Conservation (phyloP, 768 basidiomycete species). For the Boletus subcaerulescens region DNA sequence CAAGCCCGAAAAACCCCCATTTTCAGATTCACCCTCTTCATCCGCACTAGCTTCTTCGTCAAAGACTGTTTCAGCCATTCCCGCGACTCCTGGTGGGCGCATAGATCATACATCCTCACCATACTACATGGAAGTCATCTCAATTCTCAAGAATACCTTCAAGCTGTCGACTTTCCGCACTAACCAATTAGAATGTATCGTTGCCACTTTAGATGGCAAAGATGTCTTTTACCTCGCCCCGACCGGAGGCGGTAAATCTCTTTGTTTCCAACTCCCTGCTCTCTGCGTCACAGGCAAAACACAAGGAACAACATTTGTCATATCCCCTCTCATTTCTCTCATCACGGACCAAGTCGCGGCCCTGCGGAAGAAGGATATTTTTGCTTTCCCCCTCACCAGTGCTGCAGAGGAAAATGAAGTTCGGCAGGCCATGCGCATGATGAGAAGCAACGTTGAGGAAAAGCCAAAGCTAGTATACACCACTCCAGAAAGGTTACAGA, state of each 20-base stretch:
- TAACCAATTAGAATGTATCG: constrained; percentile 87
- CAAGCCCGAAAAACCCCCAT: constrained; percentile 6
- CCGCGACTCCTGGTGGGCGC: constrained; percentile 4
- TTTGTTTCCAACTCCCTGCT: constrained; percentile 90
- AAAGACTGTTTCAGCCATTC: background rate
- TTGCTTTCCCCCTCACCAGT: constrained; percentile 68
- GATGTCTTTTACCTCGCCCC: constrained; percentile 97
- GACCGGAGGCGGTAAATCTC: constrained; percentile 89
- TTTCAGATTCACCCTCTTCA: constrained; percentile 5
- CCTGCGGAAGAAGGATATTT: constrained; percentile 59
- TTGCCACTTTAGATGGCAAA: constrained; percentile 69
- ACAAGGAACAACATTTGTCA: constrained; percentile 81
- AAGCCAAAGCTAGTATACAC: constrained; percentile 78
- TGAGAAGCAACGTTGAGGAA: constrained; percentile 36
- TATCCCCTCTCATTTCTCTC: constrained; percentile 84
- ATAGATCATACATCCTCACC: constrained; percentile 33
- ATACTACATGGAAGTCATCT: constrained; percentile 30
- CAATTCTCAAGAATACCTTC: constrained; percentile 46
- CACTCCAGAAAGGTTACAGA: constrained; percentile 85
- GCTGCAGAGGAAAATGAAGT: constrained; percentile 43
- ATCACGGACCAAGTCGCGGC: constrained; percentile 87
- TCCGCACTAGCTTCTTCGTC: constrained; percentile 8
- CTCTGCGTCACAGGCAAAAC: constrained; percentile 71
- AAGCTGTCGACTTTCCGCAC: constrained; percentile 63
- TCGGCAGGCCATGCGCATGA: constrained; percentile 39